Conservation (phyloP, 805 yeast species). For the Wickerhamomyces canadensis region DNA sequence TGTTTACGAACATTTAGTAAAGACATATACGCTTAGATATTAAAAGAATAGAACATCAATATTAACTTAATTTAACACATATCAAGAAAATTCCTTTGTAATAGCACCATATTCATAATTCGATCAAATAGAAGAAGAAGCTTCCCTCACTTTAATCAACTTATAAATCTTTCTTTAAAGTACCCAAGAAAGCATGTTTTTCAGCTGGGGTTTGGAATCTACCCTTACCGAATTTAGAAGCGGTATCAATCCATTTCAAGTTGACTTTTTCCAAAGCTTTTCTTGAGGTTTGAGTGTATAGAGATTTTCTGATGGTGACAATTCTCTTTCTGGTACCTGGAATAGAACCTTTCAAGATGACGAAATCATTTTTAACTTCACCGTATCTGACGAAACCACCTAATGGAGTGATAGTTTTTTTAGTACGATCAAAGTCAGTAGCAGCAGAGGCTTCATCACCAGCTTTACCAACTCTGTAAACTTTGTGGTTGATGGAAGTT, state of each 20-base stretch:
- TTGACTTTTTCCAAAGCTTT: constrained; percentile 92
- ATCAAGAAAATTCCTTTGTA: too few species aligned
- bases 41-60: too few species aligned
- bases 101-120: too few species aligned
- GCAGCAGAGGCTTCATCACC: constrained; percentile 92
- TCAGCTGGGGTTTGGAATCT: constrained; percentile 99
- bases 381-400: constrained; percentile 99
- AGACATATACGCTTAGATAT: too few species aligned
- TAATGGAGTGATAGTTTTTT: constrained; percentile 98
- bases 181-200: constrained; percentile 99
- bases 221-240: constrained; percentile 99
- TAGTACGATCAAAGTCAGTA: constrained; percentile 98
- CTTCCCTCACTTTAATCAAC: constrained; percentile 6
- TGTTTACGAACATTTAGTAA: too few species aligned
- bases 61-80: too few species aligned
- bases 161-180: constrained; percentile 95
- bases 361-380: constrained; percentile 94
- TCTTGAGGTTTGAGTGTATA: constrained; percentile 97
- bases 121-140: not conserved
- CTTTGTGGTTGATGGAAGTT: constrained; percentile 99
- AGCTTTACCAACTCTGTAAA: constrained; percentile 98
- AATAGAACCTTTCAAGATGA: constrained; percentile 96
- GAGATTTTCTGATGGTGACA: constrained; percentile 96
- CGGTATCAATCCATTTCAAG: constrained; percentile 99
- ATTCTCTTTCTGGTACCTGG: constrained; percentile 99